Conservation (phyloP, 2,329 filamentous ascomycete genomes). For the Xylaria sp. region DNA sequence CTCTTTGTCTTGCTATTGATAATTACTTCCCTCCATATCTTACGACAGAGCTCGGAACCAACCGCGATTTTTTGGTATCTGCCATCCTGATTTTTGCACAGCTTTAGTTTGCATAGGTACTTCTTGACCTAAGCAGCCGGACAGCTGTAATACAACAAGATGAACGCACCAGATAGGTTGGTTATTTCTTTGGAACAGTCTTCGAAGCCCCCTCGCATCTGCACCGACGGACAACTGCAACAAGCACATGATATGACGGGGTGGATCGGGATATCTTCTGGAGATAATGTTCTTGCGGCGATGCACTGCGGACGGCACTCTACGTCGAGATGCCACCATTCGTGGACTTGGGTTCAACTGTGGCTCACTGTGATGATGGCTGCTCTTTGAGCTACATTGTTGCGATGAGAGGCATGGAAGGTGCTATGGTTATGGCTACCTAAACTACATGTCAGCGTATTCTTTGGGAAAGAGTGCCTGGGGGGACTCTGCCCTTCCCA, state of each 20-base stretch:
- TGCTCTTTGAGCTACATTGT: background rate
- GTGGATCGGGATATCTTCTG: background rate
- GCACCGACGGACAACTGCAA: background rate
- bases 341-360: background rate
- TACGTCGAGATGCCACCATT: background rate
- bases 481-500: background rate
- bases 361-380: background rate
- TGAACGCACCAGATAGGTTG: conserved; percentile 69
- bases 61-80: background rate
- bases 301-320: background rate
- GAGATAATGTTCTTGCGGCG: background rate
- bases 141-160: conserved; percentile 47
- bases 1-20: background rate
- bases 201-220: background rate
- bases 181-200: conserved; percentile 42
- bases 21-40: background rate
- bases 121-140: background rate
- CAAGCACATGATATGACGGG: background rate
- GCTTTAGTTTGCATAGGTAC: background rate
- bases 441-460: background rate
- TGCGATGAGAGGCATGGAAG: background rate
- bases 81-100: background rate
- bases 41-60: background rate
- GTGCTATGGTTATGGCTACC: background rate
- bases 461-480: background rate